Percentiles rank a stretch among this genome's conserved stretches.
These are phyloP conservation scores for Ligustrum vulgare DNA, from an alignment of 257 asterid genomes.

Conservation along the genomic window DNA sequence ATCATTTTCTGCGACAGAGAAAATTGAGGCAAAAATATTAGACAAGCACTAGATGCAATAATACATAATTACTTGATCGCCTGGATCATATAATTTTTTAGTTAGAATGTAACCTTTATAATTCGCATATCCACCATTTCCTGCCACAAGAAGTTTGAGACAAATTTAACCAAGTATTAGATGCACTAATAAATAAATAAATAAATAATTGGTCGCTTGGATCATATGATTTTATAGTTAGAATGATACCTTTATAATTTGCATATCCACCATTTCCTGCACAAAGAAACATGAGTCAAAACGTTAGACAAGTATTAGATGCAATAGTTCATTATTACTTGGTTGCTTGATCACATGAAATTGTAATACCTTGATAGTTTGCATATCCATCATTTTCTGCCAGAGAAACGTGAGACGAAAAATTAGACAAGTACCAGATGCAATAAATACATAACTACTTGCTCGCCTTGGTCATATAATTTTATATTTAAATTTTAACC, in stretches of 20 bases:
- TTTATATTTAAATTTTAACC: background rate
- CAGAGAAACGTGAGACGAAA: background rate
- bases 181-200: background rate
- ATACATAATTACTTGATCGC: background rate
- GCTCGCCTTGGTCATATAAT: background rate
- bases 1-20: conserved; percentile 31
- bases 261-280: conserved; percentile 51
- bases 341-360: background rate
- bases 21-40: background rate
- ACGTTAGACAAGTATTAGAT: background rate
- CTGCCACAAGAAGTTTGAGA: conserved; percentile 2
- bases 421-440: background rate
- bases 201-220: background rate
- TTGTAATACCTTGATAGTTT: conserved; percentile 38
- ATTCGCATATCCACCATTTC: conserved; percentile 35
- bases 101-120: background rate
- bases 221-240: background rate
- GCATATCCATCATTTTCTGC: conserved; percentile 57
- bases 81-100: background rate
- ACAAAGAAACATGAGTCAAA: background rate
- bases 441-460: background rate
- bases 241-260: background rate
- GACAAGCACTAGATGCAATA: background rate
- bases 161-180: background rate
- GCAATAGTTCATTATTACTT: background rate